Percentiles rank a stretch among this genome's conserved stretches.
Evolutionary conservation across 106 monocot genomes (phyloP).

Genomic region (Allium cepa): DNA sequence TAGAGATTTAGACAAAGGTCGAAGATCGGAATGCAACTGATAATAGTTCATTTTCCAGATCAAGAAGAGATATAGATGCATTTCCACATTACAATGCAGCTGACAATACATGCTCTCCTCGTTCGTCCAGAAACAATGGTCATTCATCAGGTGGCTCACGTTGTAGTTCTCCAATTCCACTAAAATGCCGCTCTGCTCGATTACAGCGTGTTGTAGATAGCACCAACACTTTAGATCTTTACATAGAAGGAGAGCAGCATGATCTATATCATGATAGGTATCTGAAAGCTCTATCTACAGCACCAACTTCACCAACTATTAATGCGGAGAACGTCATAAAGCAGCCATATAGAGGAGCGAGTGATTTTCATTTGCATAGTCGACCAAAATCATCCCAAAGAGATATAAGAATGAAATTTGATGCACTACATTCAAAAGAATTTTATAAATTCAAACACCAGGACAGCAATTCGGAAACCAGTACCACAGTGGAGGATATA

Average conservation of each 20-base stretch:
- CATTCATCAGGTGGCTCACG: conserved; percentile 25
- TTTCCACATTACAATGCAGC: conserved; percentile 7
- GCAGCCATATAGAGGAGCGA: conserved; percentile 35
- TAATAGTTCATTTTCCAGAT: no score
- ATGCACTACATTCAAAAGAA: conserved; percentile 22
- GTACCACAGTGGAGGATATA: conserved; percentile 52
- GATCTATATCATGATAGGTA: conserved; percentile 26
- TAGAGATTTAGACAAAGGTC: neutral
- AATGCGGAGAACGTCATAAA: conserved; percentile 27
- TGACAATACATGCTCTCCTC: conserved; percentile 23
- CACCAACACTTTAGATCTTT: conserved; percentile 31
- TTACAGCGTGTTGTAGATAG: conserved; percentile 9
- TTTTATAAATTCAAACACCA: conserved; percentile 9
- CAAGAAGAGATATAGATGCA: conserved; percentile 2
- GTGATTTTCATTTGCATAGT: conserved; percentile 13
- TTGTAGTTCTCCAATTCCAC: conserved; percentile 30
- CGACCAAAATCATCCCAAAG: conserved; percentile 15
- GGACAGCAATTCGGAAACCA: conserved; percentile 52
- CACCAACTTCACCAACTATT: conserved; percentile 35
- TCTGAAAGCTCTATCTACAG: conserved; percentile 46
- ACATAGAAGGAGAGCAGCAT: conserved; percentile 43
- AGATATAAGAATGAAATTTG: conserved; percentile 13
- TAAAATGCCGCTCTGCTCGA: conserved; percentile 27
- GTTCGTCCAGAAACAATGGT: conserved; percentile 16
- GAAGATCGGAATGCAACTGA: no score